Evolutionary conservation across 495 filamentous ascomycete species (phyloP).

Genomic region (Usnea hakonensis): DNA sequence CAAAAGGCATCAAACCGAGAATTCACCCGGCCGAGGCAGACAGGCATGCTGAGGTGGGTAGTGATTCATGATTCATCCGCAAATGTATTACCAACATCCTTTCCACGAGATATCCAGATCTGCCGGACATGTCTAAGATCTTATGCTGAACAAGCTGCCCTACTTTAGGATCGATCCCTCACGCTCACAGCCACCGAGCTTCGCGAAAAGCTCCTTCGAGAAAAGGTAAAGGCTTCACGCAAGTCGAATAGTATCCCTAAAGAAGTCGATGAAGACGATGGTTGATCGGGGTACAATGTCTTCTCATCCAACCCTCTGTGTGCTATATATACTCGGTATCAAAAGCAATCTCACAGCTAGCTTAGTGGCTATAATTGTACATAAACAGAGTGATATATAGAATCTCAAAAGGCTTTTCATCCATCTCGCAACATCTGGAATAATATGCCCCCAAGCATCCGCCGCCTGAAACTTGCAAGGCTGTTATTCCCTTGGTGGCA

Average conservation of each 20-base stretch:
- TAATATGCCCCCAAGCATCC: background rate
- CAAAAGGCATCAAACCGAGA: constrained; percentile 33
- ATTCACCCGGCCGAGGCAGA: constrained; percentile 15
- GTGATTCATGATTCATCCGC: constrained; percentile 29
- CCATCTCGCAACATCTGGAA: background rate
- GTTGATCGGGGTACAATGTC: background rate
- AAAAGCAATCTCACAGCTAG: background rate
- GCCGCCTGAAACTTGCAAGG: background rate
- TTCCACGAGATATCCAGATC: background rate
- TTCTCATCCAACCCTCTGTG: background rate
- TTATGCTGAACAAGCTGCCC: constrained; percentile 4
- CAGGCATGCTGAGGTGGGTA: constrained; percentile 43
- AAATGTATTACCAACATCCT: constrained; percentile 11
- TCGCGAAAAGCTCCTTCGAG: constrained; percentile 58
- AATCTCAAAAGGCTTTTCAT: background rate
- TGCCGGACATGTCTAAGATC: background rate
- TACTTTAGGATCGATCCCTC: constrained; percentile 17
- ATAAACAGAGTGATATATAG: constrained; percentile 3
- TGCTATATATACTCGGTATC: background rate
- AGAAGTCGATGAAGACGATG: constrained; percentile 6
- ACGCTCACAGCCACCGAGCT: constrained; percentile 46
- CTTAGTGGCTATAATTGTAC: background rate
- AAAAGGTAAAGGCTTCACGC: constrained; percentile 52
- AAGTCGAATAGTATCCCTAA: constrained; percentile 30
- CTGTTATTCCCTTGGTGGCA: background rate